These are phyloP conservation scores for Tetrahymena borealis DNA, from an alignment of 73 alveolate species.

Conservation along the genomic window DNA sequence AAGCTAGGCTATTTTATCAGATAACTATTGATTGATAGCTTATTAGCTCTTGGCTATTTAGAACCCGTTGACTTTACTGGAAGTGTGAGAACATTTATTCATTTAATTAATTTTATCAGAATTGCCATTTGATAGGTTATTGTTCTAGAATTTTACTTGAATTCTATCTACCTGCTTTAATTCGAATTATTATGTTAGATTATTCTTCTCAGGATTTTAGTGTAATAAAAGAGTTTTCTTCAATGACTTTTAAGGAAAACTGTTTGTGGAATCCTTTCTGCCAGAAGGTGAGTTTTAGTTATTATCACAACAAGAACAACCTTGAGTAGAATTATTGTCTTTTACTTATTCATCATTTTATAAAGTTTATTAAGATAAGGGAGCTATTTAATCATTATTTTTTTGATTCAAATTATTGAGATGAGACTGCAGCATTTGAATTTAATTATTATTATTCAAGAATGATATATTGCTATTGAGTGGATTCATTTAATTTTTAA, in stretches of 20 bases:
- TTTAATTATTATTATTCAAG: neutral
- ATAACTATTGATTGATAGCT: neutral
- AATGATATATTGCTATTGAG: neutral
- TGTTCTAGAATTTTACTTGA: neutral
- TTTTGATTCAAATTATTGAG: neutral
- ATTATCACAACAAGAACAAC: neutral
- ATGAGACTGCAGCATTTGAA: neutral
- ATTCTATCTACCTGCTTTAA: neutral
- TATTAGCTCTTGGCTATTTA: neutral
- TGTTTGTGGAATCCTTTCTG: neutral
- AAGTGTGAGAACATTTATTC: neutral
- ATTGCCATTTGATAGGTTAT: too few species aligned
- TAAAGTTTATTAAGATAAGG: neutral
- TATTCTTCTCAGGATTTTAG: neutral
- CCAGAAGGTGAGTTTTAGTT: neutral
- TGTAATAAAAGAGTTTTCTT: neutral
- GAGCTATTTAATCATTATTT: neutral
- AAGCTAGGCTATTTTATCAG: neutral
- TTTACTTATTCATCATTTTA: neutral
- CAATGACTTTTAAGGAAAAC: neutral
- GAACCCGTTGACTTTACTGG: neutral
- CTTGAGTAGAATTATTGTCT: neutral
- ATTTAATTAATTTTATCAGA: too few species aligned
- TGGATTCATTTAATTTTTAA: neutral
- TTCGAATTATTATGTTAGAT: neutral